Percentiles rank a stretch among this genome's conserved stretches.
Evolutionary conservation across 1,284 basidiomycete genomes (phyloP).

Genomic region (Ustilago vetiveriae): DNA sequence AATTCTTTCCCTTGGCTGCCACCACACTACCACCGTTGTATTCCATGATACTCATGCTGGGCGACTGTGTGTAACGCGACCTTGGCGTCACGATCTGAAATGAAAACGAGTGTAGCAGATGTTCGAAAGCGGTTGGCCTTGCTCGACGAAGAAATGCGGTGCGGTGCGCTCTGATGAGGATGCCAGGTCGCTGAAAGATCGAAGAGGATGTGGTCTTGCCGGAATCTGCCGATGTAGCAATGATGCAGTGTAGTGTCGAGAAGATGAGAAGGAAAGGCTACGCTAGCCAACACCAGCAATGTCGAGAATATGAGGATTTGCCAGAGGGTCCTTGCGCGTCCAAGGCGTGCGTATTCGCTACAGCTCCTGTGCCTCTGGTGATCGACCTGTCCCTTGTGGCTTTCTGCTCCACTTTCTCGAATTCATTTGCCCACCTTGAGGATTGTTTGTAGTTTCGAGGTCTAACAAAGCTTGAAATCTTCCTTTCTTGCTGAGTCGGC

Average conservation of each 20-base stretch:
- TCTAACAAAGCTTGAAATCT: neutral
- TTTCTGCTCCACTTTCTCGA: constrained; percentile 6
- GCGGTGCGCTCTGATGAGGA: too few relatives aligned
- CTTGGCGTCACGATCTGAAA: constrained; percentile 16
- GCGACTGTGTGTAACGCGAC: constrained; percentile 15
- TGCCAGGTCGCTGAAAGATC: too few relatives aligned
- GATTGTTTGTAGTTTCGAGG: neutral
- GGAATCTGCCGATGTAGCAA: neutral
- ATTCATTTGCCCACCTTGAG: neutral
- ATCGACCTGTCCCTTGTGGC: constrained; percentile 30
- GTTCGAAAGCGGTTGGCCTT: neutral
- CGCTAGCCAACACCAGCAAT: too few relatives aligned
- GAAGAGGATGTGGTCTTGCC: too few relatives aligned
- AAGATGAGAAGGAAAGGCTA: too few relatives aligned
- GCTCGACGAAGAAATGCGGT: too few relatives aligned
- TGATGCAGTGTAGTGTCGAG: constrained; percentile 12
- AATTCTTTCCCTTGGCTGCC: constrained; percentile 98
- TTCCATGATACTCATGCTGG: constrained; percentile 70
- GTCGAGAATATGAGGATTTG: constrained; percentile 1
- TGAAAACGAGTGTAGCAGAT: neutral
- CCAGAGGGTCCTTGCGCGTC: constrained; percentile 48
- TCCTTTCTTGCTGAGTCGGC: neutral
- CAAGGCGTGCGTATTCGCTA: constrained; percentile 36
- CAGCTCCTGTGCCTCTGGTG: constrained; percentile 21
- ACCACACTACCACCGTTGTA: constrained; percentile 95